Percentiles rank a stretch among this genome's conserved stretches.
phyloP scores from a whole-genome alignment of 2,329 filamentous ascomycete genomes.

The Neofusicoccum sp. region DNA sequence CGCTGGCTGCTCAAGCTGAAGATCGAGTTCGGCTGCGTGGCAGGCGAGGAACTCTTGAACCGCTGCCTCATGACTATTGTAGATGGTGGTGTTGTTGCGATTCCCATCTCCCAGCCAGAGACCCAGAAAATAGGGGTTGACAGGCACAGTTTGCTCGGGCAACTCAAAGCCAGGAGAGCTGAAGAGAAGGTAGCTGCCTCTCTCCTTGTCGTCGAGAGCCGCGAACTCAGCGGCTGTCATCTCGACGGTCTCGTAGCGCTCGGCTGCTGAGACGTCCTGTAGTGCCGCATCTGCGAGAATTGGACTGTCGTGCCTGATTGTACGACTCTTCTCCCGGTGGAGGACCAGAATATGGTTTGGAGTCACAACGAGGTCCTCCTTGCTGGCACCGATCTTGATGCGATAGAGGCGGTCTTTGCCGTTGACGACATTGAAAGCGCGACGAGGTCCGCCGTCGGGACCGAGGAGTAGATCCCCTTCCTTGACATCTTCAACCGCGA shows the following conservation, averaged over 20 bases:
- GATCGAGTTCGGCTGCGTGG: no score
- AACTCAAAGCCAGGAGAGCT: conserved; percentile 37
- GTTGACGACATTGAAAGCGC: conserved; percentile 48
- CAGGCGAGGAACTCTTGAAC: no score
- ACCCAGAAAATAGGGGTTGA: no score
- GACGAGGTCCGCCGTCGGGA: conserved; percentile 51
- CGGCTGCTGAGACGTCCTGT: no score
- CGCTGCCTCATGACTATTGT: no score
- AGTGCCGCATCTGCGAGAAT: no score
- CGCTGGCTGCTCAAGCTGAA: no score
- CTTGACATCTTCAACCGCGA: conserved; percentile 53
- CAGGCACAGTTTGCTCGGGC: no score
- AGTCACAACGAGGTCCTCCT: conserved; percentile 55
- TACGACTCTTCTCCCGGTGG: conserved; percentile 40
- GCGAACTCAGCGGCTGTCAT: conserved; percentile 53
- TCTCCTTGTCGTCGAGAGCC: conserved; percentile 41
- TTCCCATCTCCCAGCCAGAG: no score
- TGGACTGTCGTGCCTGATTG: no score
- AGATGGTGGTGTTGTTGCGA: no score
- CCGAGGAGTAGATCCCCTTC: conserved; percentile 55
- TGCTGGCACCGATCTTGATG: conserved; percentile 42
- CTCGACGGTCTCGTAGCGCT: conserved; percentile 50
- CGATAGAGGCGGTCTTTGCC: conserved; percentile 53
- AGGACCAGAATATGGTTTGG: conserved; percentile 54
- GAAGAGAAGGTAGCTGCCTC: conserved; percentile 41